These are phyloP conservation scores for Gilbertella persicaria DNA, from an alignment of 371 early-diverging fungal genomes.

Conservation along the genomic window DNA sequence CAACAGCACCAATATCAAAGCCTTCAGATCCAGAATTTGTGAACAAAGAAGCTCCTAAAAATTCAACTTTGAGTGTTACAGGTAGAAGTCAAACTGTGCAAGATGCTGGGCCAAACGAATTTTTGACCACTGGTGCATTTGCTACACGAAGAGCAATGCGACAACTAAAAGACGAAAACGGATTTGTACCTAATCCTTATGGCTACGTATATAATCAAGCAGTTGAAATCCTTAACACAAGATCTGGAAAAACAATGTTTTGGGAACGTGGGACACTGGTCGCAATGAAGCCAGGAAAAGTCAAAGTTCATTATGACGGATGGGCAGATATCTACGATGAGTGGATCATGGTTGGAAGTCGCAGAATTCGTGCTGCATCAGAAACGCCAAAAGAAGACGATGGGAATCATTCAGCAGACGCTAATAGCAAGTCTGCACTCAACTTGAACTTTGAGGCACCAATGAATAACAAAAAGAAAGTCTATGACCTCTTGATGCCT, in stretches of 20 bases:
- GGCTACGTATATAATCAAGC: slow-evolving; percentile 35
- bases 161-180: slow-evolving; percentile 43
- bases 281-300: slow-evolving; percentile 47
- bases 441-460: neutral
- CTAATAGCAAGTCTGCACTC: neutral
- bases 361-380: slow-evolving; percentile 36
- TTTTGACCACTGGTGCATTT: slow-evolving; percentile 50
- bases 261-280: slow-evolving; percentile 55
- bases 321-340: slow-evolving; percentile 64
- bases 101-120: neutral
- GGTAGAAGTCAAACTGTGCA: neutral
- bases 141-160: slow-evolving; percentile 48
- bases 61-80: neutral
- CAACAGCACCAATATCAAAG: too few relatives aligned
- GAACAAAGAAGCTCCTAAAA: neutral
- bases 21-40: too few relatives aligned
- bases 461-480: neutral
- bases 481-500: slow-evolving; percentile 18
- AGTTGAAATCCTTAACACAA: slow-evolving; percentile 41
- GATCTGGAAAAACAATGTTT: slow-evolving; percentile 37
- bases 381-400: neutral
- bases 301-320: slow-evolving; percentile 60
- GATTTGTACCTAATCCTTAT: slow-evolving; percentile 50
- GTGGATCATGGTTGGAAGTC: slow-evolving; percentile 64
- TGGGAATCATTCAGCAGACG: neutral